These are phyloP conservation scores for Paulinella micropora DNA, from an alignment of 78 protist species.

Conservation along the genomic window DNA sequence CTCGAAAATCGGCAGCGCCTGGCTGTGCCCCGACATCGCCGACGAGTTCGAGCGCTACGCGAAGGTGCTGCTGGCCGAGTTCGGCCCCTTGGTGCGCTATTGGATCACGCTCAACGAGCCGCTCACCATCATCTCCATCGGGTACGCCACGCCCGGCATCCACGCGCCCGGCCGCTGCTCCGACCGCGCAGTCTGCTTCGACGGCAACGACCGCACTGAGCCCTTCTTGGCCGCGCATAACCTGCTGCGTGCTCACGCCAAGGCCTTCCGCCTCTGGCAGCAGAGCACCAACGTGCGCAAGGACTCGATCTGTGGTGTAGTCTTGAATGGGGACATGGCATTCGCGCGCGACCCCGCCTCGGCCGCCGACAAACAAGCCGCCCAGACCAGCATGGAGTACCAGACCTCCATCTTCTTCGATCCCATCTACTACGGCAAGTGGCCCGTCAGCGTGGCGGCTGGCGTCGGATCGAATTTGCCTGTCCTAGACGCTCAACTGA, in stretches of 20 bases:
- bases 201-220: not conserved
- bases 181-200: not conserved
- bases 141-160: not conserved
- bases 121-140: not conserved
- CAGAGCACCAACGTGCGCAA: not conserved
- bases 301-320: not conserved
- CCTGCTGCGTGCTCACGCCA: conserved; percentile 24
- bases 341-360: not conserved
- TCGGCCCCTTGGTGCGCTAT: conserved; percentile 39
- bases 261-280: not conserved
- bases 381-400: conserved; percentile 21
- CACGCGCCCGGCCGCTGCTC: conserved; percentile 25
- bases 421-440: conserved; percentile 32
- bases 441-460: conserved; percentile 17
- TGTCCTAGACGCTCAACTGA: too few relatives aligned
- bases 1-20: not conserved
- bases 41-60: conserved; percentile 23
- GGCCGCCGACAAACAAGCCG: conserved; percentile 21
- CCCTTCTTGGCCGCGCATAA: conserved; percentile 28
- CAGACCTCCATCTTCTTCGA: conserved; percentile 22
- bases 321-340: not conserved
- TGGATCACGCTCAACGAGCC: conserved; percentile 55
- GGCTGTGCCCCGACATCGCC: not conserved
- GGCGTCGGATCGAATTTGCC: too few relatives aligned
- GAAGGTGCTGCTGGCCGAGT: conserved; percentile 18